Percentiles rank a stretch among this genome's conserved stretches.
Evolutionary conservation across 2,329 filamentous ascomycete genomes (phyloP).

Genomic region (Cordyceps javanica): DNA sequence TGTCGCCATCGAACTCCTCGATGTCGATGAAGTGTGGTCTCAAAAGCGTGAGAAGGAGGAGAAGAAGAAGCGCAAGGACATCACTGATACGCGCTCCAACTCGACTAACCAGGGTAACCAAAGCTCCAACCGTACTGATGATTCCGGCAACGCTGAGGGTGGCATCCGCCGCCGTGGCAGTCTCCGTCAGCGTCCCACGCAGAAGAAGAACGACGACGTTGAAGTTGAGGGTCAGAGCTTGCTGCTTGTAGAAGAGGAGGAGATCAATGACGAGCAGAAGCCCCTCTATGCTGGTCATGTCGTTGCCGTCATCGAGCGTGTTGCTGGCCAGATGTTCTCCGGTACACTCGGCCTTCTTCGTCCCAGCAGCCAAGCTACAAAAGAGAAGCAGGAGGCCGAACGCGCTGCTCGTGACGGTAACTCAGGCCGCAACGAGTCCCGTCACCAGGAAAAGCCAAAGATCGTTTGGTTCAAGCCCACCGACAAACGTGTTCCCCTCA

Average conservation of each 20-base stretch:
- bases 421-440: slow-evolving; percentile 66
- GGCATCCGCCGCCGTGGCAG: slow-evolving; percentile 89
- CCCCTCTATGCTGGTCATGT: slow-evolving; percentile 95
- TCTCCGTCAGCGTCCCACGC: slow-evolving; percentile 90
- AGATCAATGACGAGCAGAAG: slow-evolving; percentile 98
- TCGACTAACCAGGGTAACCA: slow-evolving; percentile 68
- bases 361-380: slow-evolving; percentile 95
- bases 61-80: slow-evolving; percentile 99
- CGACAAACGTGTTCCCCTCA: slow-evolving; percentile 95
- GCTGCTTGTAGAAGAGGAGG: slow-evolving; percentile 93
- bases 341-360: slow-evolving; percentile 89
- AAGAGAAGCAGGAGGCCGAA: slow-evolving; percentile 98
- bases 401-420: slow-evolving; percentile 81
- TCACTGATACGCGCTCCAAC: slow-evolving; percentile 79
- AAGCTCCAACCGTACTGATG: slow-evolving; percentile 55
- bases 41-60: slow-evolving; percentile 99
- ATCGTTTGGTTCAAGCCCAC: slow-evolving; percentile 99
- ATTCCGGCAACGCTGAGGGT: slow-evolving; percentile 63
- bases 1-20: slow-evolving; percentile 90
- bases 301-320: slow-evolving; percentile 93
- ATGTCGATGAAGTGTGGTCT: slow-evolving; percentile 96
- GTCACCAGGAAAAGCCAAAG: slow-evolving; percentile 90
- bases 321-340: slow-evolving; percentile 98
- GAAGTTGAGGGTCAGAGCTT: slow-evolving; percentile 97
- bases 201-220: slow-evolving; percentile 99